Conservation (phyloP, 2,329 filamentous ascomycete species). For the Diplodia intermedia region DNA sequence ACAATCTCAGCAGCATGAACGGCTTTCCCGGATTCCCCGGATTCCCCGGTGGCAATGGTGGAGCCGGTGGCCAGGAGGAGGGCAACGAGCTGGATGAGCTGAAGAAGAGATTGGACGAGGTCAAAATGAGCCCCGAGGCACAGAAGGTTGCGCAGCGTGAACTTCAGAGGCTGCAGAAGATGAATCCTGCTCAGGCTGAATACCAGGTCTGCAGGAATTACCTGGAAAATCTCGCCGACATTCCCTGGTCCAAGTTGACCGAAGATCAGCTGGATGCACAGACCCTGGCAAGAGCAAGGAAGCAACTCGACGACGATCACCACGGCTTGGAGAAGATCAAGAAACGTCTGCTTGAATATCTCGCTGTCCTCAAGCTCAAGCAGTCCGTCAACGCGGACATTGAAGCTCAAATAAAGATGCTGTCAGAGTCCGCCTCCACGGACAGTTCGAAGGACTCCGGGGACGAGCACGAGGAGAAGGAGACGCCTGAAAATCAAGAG, state of each 20-base stretch:
- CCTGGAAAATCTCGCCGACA: conserved; percentile 90
- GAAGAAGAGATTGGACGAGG: conserved; percentile 83
- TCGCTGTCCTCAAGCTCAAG: conserved; percentile 95
- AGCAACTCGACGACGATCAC: conserved; percentile 94
- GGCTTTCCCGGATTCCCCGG: conserved; percentile 51
- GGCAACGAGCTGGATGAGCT: conserved; percentile 89
- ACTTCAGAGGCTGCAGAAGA: conserved; percentile 85
- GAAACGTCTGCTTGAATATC: conserved; percentile 91
- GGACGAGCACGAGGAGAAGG: conserved; percentile 46
- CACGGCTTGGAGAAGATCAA: conserved; percentile 97
- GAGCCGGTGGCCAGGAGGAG: conserved; percentile 74
- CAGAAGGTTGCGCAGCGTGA: conserved; percentile 91
- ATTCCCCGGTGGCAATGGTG: conserved; percentile 54
- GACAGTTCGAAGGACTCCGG: conserved; percentile 3
- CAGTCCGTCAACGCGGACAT: conserved; percentile 86
- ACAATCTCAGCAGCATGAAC: conserved; percentile 35
- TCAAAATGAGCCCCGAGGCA: conserved; percentile 81
- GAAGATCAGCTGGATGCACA: conserved; percentile 84
- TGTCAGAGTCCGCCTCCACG: conserved; percentile 53
- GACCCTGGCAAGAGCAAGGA: conserved; percentile 78
- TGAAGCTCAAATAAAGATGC: conserved; percentile 73
- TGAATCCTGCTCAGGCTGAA: conserved; percentile 95
- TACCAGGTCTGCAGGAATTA: conserved; percentile 94
- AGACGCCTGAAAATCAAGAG: conserved; percentile 61
- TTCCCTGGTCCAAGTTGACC: conserved; percentile 87